These are phyloP conservation scores for Triticum monococcum DNA, from an alignment of 176 grass and related monocot species.

Conservation along the genomic window DNA sequence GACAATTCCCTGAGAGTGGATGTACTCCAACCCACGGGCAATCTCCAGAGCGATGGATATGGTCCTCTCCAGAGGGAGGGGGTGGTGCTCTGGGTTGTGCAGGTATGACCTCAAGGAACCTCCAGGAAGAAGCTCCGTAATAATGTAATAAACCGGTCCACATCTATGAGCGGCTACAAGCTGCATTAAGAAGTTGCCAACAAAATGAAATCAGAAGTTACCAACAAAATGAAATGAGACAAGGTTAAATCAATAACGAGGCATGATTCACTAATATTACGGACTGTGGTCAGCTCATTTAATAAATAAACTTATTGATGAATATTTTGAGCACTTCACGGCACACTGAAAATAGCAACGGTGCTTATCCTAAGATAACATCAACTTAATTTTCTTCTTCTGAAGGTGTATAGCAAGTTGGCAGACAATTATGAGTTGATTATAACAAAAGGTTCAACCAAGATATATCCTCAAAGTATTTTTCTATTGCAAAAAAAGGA, in stretches of 20 bases:
- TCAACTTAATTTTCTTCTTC: neutral
- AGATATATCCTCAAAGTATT: neutral
- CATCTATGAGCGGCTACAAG: slow-evolving; percentile 60
- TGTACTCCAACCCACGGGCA: slow-evolving; percentile 68
- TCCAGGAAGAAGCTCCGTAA: slow-evolving; percentile 65
- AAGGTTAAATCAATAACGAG: neutral
- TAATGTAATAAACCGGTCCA: slow-evolving; percentile 56
- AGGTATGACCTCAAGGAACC: slow-evolving; percentile 78
- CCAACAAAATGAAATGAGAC: neutral
- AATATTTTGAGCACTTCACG: neutral
- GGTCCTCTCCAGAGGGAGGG: slow-evolving; percentile 53
- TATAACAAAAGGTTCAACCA: neutral
- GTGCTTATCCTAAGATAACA: neutral
- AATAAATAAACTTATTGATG: neutral
- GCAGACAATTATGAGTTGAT: neutral
- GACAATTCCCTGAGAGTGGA: slow-evolving; percentile 76
- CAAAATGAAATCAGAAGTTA: neutral
- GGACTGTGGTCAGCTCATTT: neutral
- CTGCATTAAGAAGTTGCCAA: slow-evolving; percentile 40
- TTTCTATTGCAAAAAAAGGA: neutral
- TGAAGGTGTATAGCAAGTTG: neutral
- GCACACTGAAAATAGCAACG: neutral
- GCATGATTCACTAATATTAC: neutral
- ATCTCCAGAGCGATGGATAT: slow-evolving; percentile 55
- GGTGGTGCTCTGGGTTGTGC: slow-evolving; percentile 44